Percentiles rank a stretch among this genome's conserved stretches.
Conservation (phyloP, 2,329 filamentous ascomycete genomes). For the Exophiala sp. region DNA sequence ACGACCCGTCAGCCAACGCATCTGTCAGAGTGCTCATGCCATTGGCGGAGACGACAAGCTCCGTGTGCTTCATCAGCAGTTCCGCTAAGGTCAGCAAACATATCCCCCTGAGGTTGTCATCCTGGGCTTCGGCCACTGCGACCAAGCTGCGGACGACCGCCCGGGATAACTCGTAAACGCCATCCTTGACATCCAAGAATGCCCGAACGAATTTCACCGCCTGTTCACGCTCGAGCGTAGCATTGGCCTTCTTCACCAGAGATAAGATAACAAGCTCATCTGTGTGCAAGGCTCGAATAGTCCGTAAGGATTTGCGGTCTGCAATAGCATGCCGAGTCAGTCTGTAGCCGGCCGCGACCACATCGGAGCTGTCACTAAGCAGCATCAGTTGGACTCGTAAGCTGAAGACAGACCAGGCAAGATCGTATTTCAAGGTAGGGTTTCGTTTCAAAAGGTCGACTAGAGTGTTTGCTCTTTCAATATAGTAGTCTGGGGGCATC, state of each 20-base stretch:
- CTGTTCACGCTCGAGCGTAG: constrained; percentile 94
- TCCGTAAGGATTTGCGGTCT: constrained; percentile 80
- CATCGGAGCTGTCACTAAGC: constrained; percentile 88
- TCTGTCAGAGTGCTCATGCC: constrained; percentile 86
- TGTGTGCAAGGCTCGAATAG: constrained; percentile 79
- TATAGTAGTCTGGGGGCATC: constrained; percentile 90
- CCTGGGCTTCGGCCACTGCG: constrained; percentile 77
- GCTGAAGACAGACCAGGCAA: constrained; percentile 94
- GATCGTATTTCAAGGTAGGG: constrained; percentile 88
- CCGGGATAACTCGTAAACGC: constrained; percentile 77
- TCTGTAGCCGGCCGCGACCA: constrained; percentile 88
- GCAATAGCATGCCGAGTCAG: constrained; percentile 93
- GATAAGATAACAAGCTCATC: constrained; percentile 90
- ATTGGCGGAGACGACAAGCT: constrained; percentile 72
- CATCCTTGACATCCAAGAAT: constrained; percentile 92
- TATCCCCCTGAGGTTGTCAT: constrained; percentile 82
- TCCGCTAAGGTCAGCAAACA: constrained; percentile 90
- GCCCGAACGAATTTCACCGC: constrained; percentile 92
- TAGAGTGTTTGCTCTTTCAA: constrained; percentile 81
- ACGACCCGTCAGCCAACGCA: constrained; percentile 80
- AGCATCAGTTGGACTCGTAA: constrained; percentile 92
- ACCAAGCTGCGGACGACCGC: constrained; percentile 84
- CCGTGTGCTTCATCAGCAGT: constrained; percentile 79
- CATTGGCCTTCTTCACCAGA: constrained; percentile 89
- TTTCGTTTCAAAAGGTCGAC: constrained; percentile 96